Conservation (phyloP, 192 early-diverging fungal genomes). For the Jimgerdemannia flammicorona region DNA sequence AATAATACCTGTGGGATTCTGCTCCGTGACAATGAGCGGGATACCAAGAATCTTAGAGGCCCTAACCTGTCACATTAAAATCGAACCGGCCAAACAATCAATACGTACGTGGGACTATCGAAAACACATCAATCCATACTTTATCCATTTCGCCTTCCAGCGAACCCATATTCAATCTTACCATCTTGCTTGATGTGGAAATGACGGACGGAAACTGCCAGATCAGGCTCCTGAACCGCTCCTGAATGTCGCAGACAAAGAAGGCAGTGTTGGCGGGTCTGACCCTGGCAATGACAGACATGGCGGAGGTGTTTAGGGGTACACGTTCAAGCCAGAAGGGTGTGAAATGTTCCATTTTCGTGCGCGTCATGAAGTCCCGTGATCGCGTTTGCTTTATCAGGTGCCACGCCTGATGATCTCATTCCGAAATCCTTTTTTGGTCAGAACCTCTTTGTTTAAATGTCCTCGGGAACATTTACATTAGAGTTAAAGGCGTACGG, state of each 20-base stretch:
- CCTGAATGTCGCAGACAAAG: conserved; percentile 94
- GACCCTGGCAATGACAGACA: too few relatives aligned
- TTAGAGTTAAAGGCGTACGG: too few relatives aligned
- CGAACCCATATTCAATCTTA: conserved; percentile 18
- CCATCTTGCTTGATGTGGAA: conserved; percentile 86
- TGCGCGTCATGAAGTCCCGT: neutral
- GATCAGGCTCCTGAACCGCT: conserved; percentile 71
- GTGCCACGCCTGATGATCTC: too few relatives aligned
- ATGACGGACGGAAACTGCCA: conserved; percentile 80
- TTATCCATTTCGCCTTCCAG: neutral
- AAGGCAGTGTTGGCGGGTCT: conserved; percentile 57
- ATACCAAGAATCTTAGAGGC: conserved; percentile 72
- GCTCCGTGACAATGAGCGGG: conserved; percentile 90
- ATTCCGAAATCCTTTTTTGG: too few relatives aligned
- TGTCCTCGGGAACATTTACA: too few relatives aligned
- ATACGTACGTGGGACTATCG: too few relatives aligned
- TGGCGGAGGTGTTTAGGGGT: neutral
- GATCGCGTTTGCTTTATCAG: too few relatives aligned
- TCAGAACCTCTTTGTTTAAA: too few relatives aligned
- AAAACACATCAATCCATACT: neutral
- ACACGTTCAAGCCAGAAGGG: neutral
- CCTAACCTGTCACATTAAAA: conserved; percentile 42
- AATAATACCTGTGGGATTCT: conserved; percentile 62
- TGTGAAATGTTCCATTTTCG: neutral
- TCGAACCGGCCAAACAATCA: neutral